A percentile compares a stretch with the other conserved stretches of the same genome.
Evolutionary conservation across 208 protist genomes (phyloP).

Genomic region (Kentomonas sorsogonicus): DNA sequence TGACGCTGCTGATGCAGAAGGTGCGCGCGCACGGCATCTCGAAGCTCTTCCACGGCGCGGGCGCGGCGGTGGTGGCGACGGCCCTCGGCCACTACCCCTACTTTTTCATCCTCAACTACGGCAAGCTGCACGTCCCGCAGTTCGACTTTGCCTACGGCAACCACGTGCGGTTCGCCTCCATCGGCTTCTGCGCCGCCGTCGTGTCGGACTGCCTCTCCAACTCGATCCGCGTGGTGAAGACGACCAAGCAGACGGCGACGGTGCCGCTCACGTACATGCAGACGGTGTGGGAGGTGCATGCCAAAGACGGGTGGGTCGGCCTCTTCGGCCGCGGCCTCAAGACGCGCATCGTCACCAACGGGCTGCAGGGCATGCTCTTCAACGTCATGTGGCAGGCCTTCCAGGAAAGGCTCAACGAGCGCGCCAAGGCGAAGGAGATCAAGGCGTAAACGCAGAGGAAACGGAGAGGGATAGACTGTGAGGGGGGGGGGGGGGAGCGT

Average conservation of each 20-base stretch:
- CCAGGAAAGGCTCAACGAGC: conserved; percentile 12
- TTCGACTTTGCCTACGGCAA: conserved; percentile 17
- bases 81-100: conserved; percentile 18
- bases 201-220: conserved; percentile 20
- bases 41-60: conserved; percentile 12
- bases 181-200: conserved; percentile 17
- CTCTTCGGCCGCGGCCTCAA: conserved; percentile 17
- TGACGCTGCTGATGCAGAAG: conserved; percentile 11
- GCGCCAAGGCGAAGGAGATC: conserved; percentile 1
- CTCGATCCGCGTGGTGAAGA: conserved; percentile 23
- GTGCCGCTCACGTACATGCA: conserved; percentile 13
- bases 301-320: conserved; percentile 15
- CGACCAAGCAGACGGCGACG: conserved; percentile 15
- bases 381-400: conserved; percentile 18
- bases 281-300: conserved; percentile 7
- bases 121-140: conserved; percentile 13
- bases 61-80: conserved; percentile 12
- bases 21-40: conserved; percentile 14
- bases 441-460: too few species aligned
- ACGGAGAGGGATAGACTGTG: too few species aligned
- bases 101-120: conserved; percentile 19
- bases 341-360: conserved; percentile 20
- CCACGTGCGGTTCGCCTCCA: conserved; percentile 13
- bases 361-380: conserved; percentile 22
- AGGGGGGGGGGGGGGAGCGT: too few species aligned